Evolutionary conservation across 108 stramenopile genomes (phyloP).

Genomic region (Chaetoceros tenuissimus): DNA sequence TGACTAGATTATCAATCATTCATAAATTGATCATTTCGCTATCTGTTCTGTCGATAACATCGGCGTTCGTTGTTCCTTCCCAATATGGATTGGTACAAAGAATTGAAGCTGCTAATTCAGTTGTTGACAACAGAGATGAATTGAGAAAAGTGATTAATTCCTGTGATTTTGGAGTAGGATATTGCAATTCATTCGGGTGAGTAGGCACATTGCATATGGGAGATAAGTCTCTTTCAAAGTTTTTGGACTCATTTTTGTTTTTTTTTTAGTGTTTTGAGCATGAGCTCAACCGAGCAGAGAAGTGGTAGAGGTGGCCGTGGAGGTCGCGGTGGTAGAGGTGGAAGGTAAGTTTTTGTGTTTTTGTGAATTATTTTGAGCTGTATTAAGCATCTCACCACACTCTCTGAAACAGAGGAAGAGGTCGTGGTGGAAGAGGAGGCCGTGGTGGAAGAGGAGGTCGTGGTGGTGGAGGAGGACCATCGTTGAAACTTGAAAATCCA

Average conservation of each 20-base stretch:
- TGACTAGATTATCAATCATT: neutral
- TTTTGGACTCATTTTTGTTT: neutral
- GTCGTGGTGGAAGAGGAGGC: slow-evolving; percentile 19
- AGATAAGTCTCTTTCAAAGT: neutral
- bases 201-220: too few relatives aligned
- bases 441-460: slow-evolving; percentile 17
- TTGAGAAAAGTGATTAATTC: too few relatives aligned
- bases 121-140: too few relatives aligned
- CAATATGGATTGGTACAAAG: neutral
- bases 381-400: too few relatives aligned
- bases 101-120: neutral
- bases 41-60: too few relatives aligned
- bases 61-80: too few relatives aligned
- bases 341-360: neutral
- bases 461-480: slow-evolving; percentile 37
- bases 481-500: slow-evolving; percentile 65
- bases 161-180: neutral
- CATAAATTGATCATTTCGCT: neutral
- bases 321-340: slow-evolving; percentile 1
- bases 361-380: too few relatives aligned
- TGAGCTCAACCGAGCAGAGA: neutral
- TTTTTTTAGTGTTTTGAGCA: neutral
- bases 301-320: neutral
- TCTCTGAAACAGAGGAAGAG: too few relatives aligned
- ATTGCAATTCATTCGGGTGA: neutral